Base-by-base conservation (phyloP, 176 grass and related monocot genomes). In the Carex myosuroides region DNA sequence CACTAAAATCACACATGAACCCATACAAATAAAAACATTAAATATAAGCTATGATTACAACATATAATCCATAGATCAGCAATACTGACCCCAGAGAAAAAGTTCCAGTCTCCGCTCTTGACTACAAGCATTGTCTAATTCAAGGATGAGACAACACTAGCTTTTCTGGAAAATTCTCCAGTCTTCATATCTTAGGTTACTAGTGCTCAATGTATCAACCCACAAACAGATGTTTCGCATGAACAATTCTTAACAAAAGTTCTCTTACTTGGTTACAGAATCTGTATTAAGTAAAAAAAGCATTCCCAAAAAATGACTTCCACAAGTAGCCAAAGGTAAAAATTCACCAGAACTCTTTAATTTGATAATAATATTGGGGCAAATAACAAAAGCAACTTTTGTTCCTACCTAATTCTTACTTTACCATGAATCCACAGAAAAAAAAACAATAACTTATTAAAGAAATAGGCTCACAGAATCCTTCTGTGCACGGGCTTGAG, bases 401-500 rank as follows among this genome's bases (percentile, higher is more conserved):
- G 46, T 11, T 12, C 44, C 53, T 21, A 56, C 33, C 56, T 5
- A 33, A 61, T 61, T 60, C 78, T 37, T 39, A 16, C 57, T 80
- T 33, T 37, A 61, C 30, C 77, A 61, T 59, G 24, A 56, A 55
- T 76, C 6, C 79, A 74, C 8, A 72, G 46, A 61, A 54, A 37
- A 7, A 44, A 72, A 48, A 8, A 65, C 4, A 90, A 33, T 18
- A 11, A 64, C 33, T 6, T 64, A 37, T 18, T 48, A 64, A 80
- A 72, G 54, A 35, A 14, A 84, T 60, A 42, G 63, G 64, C 95
- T 93, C 85, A 98, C 95, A 98, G 85, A 70, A 98, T 98, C 88
- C 95, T 91, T 26, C 95, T 66, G 80, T 98, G 95, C 57, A 98
- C 95, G 26, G 95, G 95, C 83, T 98, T 98, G 71, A 98, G 89